These are phyloP conservation scores for Annulohypoxylon nitens DNA, from an alignment of 495 filamentous ascomycete species.

Conservation along the genomic window DNA sequence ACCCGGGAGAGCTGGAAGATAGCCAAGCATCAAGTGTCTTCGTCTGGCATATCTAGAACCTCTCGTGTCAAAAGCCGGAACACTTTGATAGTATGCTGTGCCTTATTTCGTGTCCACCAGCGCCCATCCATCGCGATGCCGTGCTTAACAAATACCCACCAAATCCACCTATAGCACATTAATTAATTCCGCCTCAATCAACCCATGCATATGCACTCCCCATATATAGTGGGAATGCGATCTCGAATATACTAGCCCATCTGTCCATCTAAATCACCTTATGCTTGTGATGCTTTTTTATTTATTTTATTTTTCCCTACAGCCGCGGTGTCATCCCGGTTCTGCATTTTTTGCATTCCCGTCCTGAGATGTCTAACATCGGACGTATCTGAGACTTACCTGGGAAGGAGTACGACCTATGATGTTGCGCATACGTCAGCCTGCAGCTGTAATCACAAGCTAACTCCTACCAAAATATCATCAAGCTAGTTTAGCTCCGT, in stretches of 20 bases:
- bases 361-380: constrained; percentile 14
- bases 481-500: constrained; percentile 34
- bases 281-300: neutral
- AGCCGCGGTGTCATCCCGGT: constrained; percentile 3
- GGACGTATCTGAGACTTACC: too few species aligned
- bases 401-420: constrained; percentile 21
- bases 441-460: constrained; percentile 38
- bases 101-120: constrained; percentile 26
- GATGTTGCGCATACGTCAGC: constrained; percentile 49
- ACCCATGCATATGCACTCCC: constrained; percentile 8
- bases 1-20: constrained; percentile 21
- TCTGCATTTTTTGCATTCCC: constrained; percentile 28
- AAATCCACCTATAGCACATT: neutral
- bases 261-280: neutral
- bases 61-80: constrained; percentile 16
- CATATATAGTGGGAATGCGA: neutral
- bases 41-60: constrained; percentile 1
- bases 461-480: constrained; percentile 13
- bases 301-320: neutral
- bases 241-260: neutral
- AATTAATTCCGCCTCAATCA: constrained; percentile 14
- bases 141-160: constrained; percentile 7
- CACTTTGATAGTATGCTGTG: constrained; percentile 6
- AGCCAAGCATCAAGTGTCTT: neutral
- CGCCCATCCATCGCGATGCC: neutral